phyloP scores from a whole-genome alignment of 2,329 filamentous ascomycete species.

The Pezicula carpinea region DNA sequence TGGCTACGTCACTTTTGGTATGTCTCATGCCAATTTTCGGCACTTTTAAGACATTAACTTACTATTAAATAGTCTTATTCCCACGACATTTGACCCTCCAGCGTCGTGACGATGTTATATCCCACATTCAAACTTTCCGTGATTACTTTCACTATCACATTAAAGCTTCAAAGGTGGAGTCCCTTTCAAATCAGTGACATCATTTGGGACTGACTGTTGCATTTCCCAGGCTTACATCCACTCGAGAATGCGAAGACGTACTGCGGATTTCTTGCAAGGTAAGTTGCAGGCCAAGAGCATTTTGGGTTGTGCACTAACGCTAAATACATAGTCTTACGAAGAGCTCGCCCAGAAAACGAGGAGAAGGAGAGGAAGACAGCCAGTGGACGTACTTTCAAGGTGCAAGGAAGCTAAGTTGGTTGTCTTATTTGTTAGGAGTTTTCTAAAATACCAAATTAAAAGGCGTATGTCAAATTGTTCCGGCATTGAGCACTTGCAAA shows the following conservation, averaged over 20 bases:
- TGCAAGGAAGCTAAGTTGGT: constrained; percentile 24
- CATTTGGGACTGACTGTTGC: constrained; percentile 6
- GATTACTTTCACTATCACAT: constrained; percentile 99
- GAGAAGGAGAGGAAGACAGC: constrained; percentile 98
- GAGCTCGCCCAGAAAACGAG: constrained; percentile 90
- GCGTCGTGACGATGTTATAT: constrained; percentile 90
- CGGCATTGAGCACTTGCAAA: too few relatives aligned
- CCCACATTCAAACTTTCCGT: constrained; percentile 98
- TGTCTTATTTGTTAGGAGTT: background rate
- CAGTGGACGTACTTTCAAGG: constrained; percentile 83
- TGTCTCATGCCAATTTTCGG: constrained; percentile 13
- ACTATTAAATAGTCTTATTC: constrained; percentile 67
- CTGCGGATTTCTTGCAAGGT: constrained; percentile 98
- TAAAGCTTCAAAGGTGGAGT: constrained; percentile 82
- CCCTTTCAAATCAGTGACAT: constrained; percentile 4
- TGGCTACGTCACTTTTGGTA: constrained; percentile 98
- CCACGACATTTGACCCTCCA: constrained; percentile 89
- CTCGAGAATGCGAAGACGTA: constrained; percentile 94
- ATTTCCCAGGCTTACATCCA: constrained; percentile 79
- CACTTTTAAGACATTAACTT: constrained; percentile 9
- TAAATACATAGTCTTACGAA: constrained; percentile 81
- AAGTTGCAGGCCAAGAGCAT: constrained; percentile 26
- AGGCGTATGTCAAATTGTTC: too few relatives aligned
- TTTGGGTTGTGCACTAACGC: constrained; percentile 30
- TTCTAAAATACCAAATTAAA: background rate